Conservation (phyloP, 2,329 filamentous ascomycete genomes). For the Fusarium sp. region DNA sequence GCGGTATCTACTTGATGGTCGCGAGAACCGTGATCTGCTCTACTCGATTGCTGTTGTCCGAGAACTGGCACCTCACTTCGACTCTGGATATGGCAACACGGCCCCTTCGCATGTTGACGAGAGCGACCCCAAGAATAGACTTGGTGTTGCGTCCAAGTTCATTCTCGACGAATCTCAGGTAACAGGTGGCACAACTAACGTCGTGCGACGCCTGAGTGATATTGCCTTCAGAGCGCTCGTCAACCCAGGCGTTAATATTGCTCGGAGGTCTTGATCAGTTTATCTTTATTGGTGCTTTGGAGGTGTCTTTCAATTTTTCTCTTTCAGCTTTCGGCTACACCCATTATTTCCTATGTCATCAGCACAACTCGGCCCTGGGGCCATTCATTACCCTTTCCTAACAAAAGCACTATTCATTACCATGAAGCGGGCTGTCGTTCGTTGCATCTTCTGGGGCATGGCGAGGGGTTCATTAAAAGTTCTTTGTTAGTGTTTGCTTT, state of each 20-base stretch:
- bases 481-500: constrained; percentile 38
- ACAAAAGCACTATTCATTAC: constrained; percentile 39
- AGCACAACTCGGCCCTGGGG: constrained; percentile 15
- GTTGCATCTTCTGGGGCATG: constrained; percentile 54
- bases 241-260: constrained; percentile 65
- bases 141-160: constrained; percentile 79
- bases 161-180: constrained; percentile 75
- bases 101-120: constrained; percentile 75
- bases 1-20: constrained; percentile 80
- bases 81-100: constrained; percentile 70
- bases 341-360: constrained; percentile 45
- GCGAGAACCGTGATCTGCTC: constrained; percentile 90
- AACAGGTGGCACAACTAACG: constrained; percentile 80
- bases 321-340: constrained; percentile 8
- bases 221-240: constrained; percentile 75
- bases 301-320: neutral
- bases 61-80: constrained; percentile 77
- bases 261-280: constrained; percentile 48
- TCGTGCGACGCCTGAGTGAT: constrained; percentile 78
- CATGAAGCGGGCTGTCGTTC: constrained; percentile 40
- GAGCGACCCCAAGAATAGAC: constrained; percentile 75
- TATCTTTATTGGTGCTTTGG: neutral
- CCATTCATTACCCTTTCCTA: constrained; percentile 33
- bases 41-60: constrained; percentile 89
- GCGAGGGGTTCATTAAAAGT: constrained; percentile 52